Evolutionary conservation across 2,329 filamentous ascomycete species (phyloP), one percentile per base, ranked within the genome.

Genomic region (Fusarium scirpi): DNA sequence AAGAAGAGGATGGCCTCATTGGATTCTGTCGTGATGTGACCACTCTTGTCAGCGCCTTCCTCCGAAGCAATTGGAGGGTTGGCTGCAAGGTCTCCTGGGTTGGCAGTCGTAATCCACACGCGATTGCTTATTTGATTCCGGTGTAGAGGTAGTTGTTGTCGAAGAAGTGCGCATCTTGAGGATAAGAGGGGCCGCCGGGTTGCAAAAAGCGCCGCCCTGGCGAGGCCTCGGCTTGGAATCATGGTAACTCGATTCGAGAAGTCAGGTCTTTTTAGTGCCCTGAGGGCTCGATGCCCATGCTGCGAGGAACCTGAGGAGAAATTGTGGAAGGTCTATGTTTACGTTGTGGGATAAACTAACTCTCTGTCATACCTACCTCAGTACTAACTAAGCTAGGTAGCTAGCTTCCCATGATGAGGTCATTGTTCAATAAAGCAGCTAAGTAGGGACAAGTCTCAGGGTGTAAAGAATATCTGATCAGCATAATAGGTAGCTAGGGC

Each of bases 1-100:
- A 98, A 91, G 82, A 97, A 99, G 9, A 98, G 80, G 47, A 98
- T 90, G 0, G 91, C 91, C 82, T 98, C 93, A 73, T 94, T 92
- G 2, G 90, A 82, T 5, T 85, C 86, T 13, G 92, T 86, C n/a
- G 86, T 84, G 72, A 98, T 97, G 75, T 98, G 94, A 0, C 96
- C 95, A 12, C 89, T 89, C 69, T 92, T 89, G 74, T 92, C 86
- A 70, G 89, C 88, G 54, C 87, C 88, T 13, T 67, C 61, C 13
- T 75, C 71, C 7, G 67, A 43, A 24, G 64, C 61, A 27, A 47
- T 65, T 9, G 65, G 58, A 25, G 72, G 52, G 12, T 51, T 30
- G 12, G 63, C 20, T 6, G 69, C 46, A 27, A 64, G 47, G 30
- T 64, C 58, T 3, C 55, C 52, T 11, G 74, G 47, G 30, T 72